Conservation (phyloP, 2,329 filamentous ascomycete species). For the Epichloe uncinata region DNA sequence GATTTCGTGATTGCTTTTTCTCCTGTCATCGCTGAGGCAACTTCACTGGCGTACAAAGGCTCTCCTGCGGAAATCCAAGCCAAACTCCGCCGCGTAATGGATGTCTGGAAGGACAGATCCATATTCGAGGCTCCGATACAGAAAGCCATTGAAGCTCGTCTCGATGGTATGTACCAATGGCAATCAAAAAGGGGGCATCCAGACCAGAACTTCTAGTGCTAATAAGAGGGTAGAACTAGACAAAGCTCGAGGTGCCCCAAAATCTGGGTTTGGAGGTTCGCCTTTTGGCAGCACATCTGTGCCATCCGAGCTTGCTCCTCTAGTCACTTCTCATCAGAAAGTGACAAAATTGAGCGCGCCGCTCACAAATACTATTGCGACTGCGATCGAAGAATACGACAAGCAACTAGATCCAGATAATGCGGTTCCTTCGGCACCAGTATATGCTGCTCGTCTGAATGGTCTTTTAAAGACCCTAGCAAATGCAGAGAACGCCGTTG, state of each 20-base stretch:
- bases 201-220: not conserved
- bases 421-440: conserved; percentile 64
- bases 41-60: conserved; percentile 79
- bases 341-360: conserved; percentile 60
- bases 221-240: conserved; percentile 41
- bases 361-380: conserved; percentile 51
- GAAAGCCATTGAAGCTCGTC: conserved; percentile 61
- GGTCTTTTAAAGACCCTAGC: conserved; percentile 82
- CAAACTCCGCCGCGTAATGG: conserved; percentile 78
- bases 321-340: conserved; percentile 62
- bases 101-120: conserved; percentile 79
- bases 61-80: conserved; percentile 73
- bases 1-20: conserved; percentile 90
- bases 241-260: conserved; percentile 40
- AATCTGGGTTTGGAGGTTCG: conserved; percentile 42
- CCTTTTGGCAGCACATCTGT: conserved; percentile 44
- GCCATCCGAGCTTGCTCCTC: conserved; percentile 61
- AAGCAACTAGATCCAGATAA: conserved; percentile 64
- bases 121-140: conserved; percentile 79
- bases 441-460: conserved; percentile 81
- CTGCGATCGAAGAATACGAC: conserved; percentile 69
- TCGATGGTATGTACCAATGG: conserved; percentile 49
- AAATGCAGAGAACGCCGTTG: conserved; percentile 76
- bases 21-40: conserved; percentile 84
- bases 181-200: too few species aligned